Evolutionary conservation across 2,329 filamentous ascomycete species (phyloP).

Genomic region (Diaporthe humulicola): DNA sequence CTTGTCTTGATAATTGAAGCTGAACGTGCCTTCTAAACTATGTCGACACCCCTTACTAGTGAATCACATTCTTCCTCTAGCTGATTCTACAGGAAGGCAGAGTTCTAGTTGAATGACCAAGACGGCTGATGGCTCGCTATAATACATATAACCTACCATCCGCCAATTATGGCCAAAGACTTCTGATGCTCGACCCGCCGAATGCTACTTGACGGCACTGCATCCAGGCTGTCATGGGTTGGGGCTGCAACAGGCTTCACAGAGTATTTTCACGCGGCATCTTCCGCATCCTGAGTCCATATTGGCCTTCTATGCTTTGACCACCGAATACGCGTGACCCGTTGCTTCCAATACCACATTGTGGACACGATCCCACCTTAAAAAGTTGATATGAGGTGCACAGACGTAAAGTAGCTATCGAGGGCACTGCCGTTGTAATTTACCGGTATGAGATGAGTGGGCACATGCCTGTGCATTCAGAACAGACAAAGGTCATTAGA

Average conservation of each 20-base stretch:
- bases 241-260: neutral
- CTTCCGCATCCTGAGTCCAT: no score
- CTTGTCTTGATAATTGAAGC: neutral
- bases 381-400: neutral
- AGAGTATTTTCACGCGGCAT: no score
- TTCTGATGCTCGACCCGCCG: neutral
- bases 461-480: neutral
- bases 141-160: no score
- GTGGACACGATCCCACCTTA: neutral
- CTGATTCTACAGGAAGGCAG: no score
- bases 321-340: no score
- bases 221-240: neutral
- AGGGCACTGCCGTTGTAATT: neutral
- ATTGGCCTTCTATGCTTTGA: no score
- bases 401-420: neutral
- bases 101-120: no score
- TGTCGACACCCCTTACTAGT: neutral
- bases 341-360: no score
- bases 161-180: neutral
- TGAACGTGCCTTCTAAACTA: neutral
- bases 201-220: neutral
- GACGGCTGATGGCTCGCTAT: no score
- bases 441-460: neutral
- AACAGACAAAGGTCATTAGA: neutral
- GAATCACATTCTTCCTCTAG: no score